phyloP scores from a whole-genome alignment of 805 yeast species.

The Myxozyma vanderwaltii region DNA sequence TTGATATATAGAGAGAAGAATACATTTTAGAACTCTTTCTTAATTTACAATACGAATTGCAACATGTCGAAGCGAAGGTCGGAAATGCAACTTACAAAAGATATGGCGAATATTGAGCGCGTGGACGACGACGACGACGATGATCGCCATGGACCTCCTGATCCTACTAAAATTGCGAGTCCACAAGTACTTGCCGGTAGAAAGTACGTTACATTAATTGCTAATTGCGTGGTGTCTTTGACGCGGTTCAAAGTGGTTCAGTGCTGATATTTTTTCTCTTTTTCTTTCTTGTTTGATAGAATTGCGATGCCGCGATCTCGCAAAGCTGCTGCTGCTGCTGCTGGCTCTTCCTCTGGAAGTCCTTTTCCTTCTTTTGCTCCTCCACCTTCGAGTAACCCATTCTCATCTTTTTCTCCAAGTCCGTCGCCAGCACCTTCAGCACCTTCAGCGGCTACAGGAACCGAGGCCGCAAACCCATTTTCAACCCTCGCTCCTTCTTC shows the following conservation, averaged over 20 bases:
- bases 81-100: conserved; percentile 21
- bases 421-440: conserved; percentile 8
- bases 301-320: conserved; percentile 21
- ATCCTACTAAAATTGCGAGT: conserved; percentile 18
- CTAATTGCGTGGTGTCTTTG: background rate
- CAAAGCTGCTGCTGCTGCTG: background rate
- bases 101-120: conserved; percentile 5
- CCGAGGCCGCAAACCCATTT: conserved; percentile 10
- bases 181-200: conserved; percentile 26
- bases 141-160: conserved; percentile 33
- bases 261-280: background rate
- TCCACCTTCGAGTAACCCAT: conserved; percentile 11
- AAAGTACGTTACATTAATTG: conserved; percentile 20
- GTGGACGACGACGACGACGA: conserved; percentile 18
- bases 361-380: conserved; percentile 3
- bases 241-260: too few relatives aligned
- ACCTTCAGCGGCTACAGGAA: conserved; percentile 1
- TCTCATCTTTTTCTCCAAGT: conserved; percentile 7
- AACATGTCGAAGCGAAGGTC: conserved; percentile 28
- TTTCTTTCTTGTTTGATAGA: background rate
- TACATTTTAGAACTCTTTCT: too few relatives aligned
- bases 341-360: background rate
- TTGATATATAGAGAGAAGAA: too few relatives aligned
- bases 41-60: background rate
- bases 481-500: conserved; percentile 6